Percentiles rank a stretch among this genome's conserved stretches.
Conservation (phyloP, 768 basidiomycete genomes). For the Russula brevipes region DNA sequence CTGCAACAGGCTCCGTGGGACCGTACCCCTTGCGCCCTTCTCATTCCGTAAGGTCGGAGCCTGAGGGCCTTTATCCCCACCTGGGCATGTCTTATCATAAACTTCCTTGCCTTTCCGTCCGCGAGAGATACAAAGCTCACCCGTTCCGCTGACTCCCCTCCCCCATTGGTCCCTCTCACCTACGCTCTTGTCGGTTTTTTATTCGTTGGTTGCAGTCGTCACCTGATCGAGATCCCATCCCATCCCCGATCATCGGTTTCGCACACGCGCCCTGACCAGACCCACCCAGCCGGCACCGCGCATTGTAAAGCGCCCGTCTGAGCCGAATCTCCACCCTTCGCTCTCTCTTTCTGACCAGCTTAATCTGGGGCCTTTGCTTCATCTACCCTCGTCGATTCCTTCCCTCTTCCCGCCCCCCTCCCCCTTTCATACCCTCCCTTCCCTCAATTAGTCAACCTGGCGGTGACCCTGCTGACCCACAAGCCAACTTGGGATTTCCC, state of each 20-base stretch:
- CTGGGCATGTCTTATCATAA: constrained; percentile 18
- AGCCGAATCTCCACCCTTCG: constrained; percentile 13
- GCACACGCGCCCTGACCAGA: constrained; percentile 15
- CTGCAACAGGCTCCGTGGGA: constrained; percentile 23
- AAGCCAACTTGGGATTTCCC: constrained; percentile 25
- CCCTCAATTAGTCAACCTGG: constrained; percentile 21
- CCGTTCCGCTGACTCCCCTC: constrained; percentile 9
- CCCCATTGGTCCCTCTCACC: constrained; percentile 12
- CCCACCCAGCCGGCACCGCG: constrained; percentile 18
- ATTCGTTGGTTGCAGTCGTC: constrained; percentile 14
- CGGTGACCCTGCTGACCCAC: constrained; percentile 22
- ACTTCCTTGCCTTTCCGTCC: constrained; percentile 12
- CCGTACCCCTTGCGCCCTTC: constrained; percentile 22
- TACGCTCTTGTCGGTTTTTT: constrained; percentile 7
- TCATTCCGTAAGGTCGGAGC: constrained; percentile 24
- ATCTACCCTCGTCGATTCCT: constrained; percentile 1
- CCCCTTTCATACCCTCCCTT: background rate
- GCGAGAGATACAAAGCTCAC: constrained; percentile 8
- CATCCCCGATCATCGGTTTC: constrained; percentile 26
- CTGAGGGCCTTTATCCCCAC: constrained; percentile 22
- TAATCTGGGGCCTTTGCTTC: constrained; percentile 16
- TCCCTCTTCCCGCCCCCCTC: background rate
- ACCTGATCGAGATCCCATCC: constrained; percentile 23
- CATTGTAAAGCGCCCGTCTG: constrained; percentile 14
- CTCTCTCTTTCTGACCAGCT: constrained; percentile 16